Base-by-base conservation (phyloP, 179 eudicot species). In the Silene noctiflora region DNA sequence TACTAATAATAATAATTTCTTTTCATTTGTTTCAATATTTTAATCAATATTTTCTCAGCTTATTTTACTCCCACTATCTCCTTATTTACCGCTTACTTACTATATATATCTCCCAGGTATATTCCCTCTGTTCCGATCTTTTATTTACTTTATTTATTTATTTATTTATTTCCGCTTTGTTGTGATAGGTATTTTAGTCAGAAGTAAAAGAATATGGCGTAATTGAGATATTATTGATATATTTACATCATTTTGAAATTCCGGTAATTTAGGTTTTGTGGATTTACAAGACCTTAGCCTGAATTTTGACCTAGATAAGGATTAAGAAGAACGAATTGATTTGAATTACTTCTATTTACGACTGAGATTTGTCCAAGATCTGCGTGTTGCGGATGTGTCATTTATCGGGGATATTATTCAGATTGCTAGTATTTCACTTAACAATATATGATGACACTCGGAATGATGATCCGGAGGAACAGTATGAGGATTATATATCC, bases 61-160 rank as follows among this genome's bases (percentile, higher is more conserved):
- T 63, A 66, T 69, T 55, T n/a, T 20, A 68, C 53, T 19, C 56
- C 2, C 13, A 20, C 8, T 16, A 19, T 69, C 63, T 51, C n/a
- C 29, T 73, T 3, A 0, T 62, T 4, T 25, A 53, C 46, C 59
- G 11, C 9, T 48, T 51, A 25, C n/a, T 5, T 27, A 27, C 29
- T 27, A 27, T 27, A 31, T 66, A 31, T 56, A 33, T 72, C 59
- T 35, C 9, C n/a, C 11, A 69, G 72, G 72, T 69, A 69, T 17
- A n/a, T 2, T 27, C 29, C 11, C 46, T 39, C 11, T 11, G 11
- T 39, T 11, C 46, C 46, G 11, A 8, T 39, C 42, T 35, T 35
- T 29, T 29, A 29, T 29, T 29, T 29, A 29, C 33, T 29, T 3
- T 29, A 3, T 61, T 56, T 4, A 10, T 17, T 27, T 27, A 1